Base-by-base conservation (phyloP, 306 rosid species). In the Sesbania bispinosa region DNA sequence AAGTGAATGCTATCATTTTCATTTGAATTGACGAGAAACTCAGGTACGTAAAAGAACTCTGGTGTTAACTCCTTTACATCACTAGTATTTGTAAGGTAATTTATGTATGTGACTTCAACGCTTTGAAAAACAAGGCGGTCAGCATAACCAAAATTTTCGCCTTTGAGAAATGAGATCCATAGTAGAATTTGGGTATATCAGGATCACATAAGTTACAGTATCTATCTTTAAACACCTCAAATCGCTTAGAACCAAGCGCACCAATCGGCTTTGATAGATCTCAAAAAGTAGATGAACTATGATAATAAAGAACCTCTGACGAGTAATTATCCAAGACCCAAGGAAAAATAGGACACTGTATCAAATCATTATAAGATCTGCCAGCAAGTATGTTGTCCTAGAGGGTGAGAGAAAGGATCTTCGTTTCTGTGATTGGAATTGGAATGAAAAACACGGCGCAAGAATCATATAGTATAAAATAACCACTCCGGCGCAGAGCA, bases 141-240 rank as follows among this genome's bases (percentile, higher is more conserved):
- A 10, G 98, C 98, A 48, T 94, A 97, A 79, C 90, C 98, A 85
- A 94, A 86, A 78, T 94, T 90, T 67, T n/a, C n/a, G n/a, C n/a
- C n/a, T n/a, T n/a, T n/a, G 98, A 87, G 88, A 89, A 94, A 79
- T 94, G 98, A 80, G 98, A 94, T 59, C 98, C 98, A 77, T 94
- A 94, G 84, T 87, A 94, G 85, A 94, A 90, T 97, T 97, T 94
- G 41, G 98, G 98, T 76, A 94, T 94, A 86, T 94, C 98, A 73
- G 97, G 98, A 76, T 94, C 98, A 77, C 89, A 78, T 81, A 94
- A 94, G 79, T 78, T 94, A n/a, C 90, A 87, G 48, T 89, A 94
- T 81, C 98, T 89, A 81, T 94, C 98, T 89, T 94, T 97, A 89
- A 94, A 94, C 46, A 94, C 92, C 98, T 94, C 98, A 75, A 94